Base-by-base conservation (phyloP, 1,284 basidiomycete species). In the Moesziomyces parantarcticus region DNA sequence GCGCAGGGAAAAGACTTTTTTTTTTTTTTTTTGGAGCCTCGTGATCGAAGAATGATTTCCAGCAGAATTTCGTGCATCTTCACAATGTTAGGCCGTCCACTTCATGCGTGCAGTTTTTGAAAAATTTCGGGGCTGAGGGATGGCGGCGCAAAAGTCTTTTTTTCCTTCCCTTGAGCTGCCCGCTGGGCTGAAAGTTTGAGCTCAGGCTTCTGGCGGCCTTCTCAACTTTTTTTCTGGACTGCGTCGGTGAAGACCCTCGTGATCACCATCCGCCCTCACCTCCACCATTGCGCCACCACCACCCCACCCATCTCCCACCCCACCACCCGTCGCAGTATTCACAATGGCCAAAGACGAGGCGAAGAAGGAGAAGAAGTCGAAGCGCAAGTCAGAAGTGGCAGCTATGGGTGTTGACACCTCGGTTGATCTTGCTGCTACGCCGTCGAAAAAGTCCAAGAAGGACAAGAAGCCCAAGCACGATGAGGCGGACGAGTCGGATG, bases 331-430 rank as follows among this genome's bases (percentile, higher is more conserved):
- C 50, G 47, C 21, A 36, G 6, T 11, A 13, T 23, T 49, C 54
- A 63, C 48, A 16, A 79, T 80, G 75, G 75, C 60, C 42, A 81
- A 75, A 48, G 77, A 76, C 66, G 77, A 77, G 60, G 29, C 56
- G 20, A 79, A 78, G 66, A 77, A 77, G 67, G 77, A 77, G 50
- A 80, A 80, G 58, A 79, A 77, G 67, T 69, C 74, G 36, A 69
- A 66, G 57, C 57, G 71, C 46, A 70, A 74, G 50, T 70, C 76
- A 29, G 76, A 74, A 11, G 75, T 71, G 11, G 62, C 62, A 13
- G 60, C 74, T n/a, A 72, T 71, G 56, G 76, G 68, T 22, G 45
- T 65, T 25, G 72, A 75, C 44, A 50, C 41, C 11, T 41, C 52
- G 20, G 50, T 58, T 43, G 51, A 65, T n/a, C 41, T 61, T n/a